A percentile compares a stretch with the other conserved stretches of the same genome.
phyloP scores from a whole-genome alignment of 2,329 filamentous ascomycete species.

The Pseudophaeomoniella oleicola region DNA sequence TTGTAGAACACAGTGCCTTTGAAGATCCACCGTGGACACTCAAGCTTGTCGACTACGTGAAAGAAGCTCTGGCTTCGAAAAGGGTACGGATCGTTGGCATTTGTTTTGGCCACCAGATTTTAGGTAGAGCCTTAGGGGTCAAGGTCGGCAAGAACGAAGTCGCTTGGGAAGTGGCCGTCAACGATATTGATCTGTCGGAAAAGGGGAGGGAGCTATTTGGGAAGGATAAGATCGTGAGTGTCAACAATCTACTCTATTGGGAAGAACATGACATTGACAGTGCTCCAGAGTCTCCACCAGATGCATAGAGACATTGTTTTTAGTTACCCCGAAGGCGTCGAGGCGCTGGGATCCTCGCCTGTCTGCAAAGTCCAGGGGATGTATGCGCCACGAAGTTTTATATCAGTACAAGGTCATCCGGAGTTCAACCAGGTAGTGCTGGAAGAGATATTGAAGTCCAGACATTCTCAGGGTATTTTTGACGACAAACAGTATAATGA shows the following conservation, averaged over 20 bases:
- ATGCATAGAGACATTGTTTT: slow-evolving; percentile 74
- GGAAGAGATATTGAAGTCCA: slow-evolving; percentile 48
- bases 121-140: slow-evolving; percentile 56
- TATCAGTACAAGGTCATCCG: slow-evolving; percentile 75
- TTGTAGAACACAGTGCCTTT: slow-evolving; percentile 54
- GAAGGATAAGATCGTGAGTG: slow-evolving; percentile 42
- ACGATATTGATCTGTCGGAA: slow-evolving; percentile 50
- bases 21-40: slow-evolving; percentile 64
- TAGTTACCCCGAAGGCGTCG: slow-evolving; percentile 45
- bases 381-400: slow-evolving; percentile 50
- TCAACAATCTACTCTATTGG: background rate
- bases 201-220: slow-evolving; percentile 61
- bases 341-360: slow-evolving; percentile 49
- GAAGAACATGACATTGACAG: background rate
- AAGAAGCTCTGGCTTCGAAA: slow-evolving; percentile 43
- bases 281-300: slow-evolving; percentile 45
- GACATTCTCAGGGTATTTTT: slow-evolving; percentile 56
- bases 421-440: slow-evolving; percentile 66
- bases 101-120: slow-evolving; percentile 80
- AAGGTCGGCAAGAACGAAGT: slow-evolving; percentile 50
- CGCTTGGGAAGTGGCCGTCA: slow-evolving; percentile 75
- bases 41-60: slow-evolving; percentile 54
- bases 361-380: slow-evolving; percentile 67
- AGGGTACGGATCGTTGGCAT: slow-evolving; percentile 61
- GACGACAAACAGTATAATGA: slow-evolving; percentile 53